Evolutionary conservation across 2,329 filamentous ascomycete genomes (phyloP).

Genomic region (Podosphaera xanthii): DNA sequence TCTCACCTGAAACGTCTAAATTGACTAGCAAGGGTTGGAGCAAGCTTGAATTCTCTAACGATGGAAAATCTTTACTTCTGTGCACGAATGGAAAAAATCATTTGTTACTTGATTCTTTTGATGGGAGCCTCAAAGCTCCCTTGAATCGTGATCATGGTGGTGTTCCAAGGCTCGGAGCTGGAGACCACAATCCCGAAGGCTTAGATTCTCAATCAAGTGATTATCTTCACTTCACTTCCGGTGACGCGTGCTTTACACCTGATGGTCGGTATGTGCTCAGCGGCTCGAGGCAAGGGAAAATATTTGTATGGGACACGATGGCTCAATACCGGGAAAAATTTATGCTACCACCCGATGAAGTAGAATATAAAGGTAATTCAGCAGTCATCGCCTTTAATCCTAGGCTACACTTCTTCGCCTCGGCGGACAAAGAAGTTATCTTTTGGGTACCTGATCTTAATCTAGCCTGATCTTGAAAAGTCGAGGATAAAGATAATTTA

Average conservation of each 20-base stretch:
- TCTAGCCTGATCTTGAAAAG: constrained; percentile 2
- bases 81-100: constrained; percentile 70
- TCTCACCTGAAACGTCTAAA: constrained; percentile 30
- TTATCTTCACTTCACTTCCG: constrained; percentile 29
- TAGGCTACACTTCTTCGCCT: constrained; percentile 75
- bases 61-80: constrained; percentile 68
- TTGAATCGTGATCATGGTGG: constrained; percentile 35
- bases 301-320: constrained; percentile 71
- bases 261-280: constrained; percentile 78
- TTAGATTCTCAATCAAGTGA: constrained; percentile 13
- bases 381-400: constrained; percentile 75
- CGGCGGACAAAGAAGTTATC: constrained; percentile 62
- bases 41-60: constrained; percentile 85
- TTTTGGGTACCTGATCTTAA: constrained; percentile 51
- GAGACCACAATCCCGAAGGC: constrained; percentile 20
- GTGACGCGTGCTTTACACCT: constrained; percentile 72
- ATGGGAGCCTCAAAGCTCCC: constrained; percentile 56
- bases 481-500: no score
- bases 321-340: constrained; percentile 30
- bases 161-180: constrained; percentile 28
- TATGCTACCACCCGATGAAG: constrained; percentile 37
- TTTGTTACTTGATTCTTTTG: constrained; percentile 83
- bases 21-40: constrained; percentile 50
- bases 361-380: constrained; percentile 43
- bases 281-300: constrained; percentile 43